phyloP scores from a whole-genome alignment of 2,329 filamentous ascomycete species.

The Fonsecaea pugnacius region DNA sequence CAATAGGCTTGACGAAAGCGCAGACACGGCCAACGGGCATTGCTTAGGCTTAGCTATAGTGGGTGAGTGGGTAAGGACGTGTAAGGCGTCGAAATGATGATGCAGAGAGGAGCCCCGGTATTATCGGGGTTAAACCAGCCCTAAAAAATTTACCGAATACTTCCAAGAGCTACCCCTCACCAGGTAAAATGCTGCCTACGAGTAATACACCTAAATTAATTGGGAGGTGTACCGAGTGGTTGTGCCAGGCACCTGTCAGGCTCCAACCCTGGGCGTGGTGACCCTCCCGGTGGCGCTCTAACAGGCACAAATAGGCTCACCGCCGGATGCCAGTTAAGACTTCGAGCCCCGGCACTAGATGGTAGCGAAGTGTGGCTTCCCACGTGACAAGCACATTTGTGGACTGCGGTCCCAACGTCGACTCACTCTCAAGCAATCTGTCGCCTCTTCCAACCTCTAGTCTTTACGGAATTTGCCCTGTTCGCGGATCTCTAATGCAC shows the following conservation, averaged over 20 bases:
- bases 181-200: neutral
- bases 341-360: neutral
- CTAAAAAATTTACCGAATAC: neutral
- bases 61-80: too few relatives aligned
- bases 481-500: neutral
- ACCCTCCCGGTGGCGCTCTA: neutral
- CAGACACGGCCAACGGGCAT: neutral
- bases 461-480: neutral
- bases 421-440: neutral
- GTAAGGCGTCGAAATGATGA: slow-evolving; percentile 1
- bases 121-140: neutral
- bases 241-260: neutral
- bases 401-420: neutral
- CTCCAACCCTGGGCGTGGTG: neutral
- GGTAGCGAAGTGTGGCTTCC: neutral
- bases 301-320: slow-evolving; percentile 1
- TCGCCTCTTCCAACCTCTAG: neutral
- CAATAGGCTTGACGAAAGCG: neutral
- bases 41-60: neutral
- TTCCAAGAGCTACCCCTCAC: slow-evolving; percentile 1
- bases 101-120: neutral
- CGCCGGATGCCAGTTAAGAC: neutral
- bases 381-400: neutral
- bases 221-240: neutral
- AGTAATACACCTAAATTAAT: neutral